Base-by-base conservation (phyloP, 164 flowering plant species). In the Magnolia sinica region DNA sequence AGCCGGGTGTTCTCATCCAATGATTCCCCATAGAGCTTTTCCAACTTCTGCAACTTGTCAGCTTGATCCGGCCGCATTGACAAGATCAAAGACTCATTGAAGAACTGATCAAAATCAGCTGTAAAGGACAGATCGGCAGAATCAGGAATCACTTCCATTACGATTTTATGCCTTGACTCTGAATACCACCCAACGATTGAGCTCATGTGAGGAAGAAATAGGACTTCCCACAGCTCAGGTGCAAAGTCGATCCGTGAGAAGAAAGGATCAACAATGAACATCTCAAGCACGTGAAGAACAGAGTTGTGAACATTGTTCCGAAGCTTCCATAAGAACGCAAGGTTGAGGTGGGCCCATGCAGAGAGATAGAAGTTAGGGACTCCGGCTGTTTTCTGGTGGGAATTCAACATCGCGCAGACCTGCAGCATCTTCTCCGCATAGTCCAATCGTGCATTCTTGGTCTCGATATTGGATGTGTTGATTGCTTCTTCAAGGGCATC, bases 401-500 rank as follows among this genome's bases (percentile, higher is more conserved):
- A 82, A 71, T 82, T 81, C 84, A 92, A 75, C 94, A 92, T 83
- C 6, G 96, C 96, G 79, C 94, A 92, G 2, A 92, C 92, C 80
- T 90, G 96, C 73, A 92, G 79, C 96, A 92, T 92, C 74, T 88
- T 90, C 81, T 92, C 94, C 8, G 94, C 90, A 75, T 92, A 76
- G 76, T 90, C 91, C 51, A 92, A 74, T 45, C 92, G 78, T 0
- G 94, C 94, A 77, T 86, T 82, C 80, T 92, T 92, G 7, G 94
- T 86, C 75, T 92, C 96, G 27, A 81, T 76, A 72, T 90, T 90
- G 29, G 90, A 86, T 0, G 96, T 91, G 77, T 80, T 77, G 55
- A 89, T 88, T 7, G 96, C 94, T 80, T 92, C 96, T 83, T 92
- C 96, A 50, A 92, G 91, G 45, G 94, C 94, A 69, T 92, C 96